Evolutionary conservation across 106 monocot species (phyloP).

Genomic region (Triglochin maritima): DNA sequence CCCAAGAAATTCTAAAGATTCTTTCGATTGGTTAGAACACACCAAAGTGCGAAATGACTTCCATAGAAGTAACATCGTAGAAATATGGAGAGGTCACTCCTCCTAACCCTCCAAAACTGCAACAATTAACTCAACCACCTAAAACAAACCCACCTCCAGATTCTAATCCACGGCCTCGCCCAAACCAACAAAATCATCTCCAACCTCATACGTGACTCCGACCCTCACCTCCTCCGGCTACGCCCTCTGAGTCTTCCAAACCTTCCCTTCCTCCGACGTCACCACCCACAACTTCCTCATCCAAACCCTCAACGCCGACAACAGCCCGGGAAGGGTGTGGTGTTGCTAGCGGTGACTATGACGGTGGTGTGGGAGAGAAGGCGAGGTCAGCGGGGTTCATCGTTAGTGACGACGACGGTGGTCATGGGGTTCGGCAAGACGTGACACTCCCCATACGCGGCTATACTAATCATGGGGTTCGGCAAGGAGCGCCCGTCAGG

Average conservation of each 20-base stretch:
- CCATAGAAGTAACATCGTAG: too few relatives aligned
- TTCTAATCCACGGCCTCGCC: slow-evolving; percentile 17
- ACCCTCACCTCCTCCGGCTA: slow-evolving; percentile 11
- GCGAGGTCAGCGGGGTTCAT: too few relatives aligned
- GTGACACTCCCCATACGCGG: too few relatives aligned
- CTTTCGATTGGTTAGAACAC: too few relatives aligned
- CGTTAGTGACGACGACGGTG: too few relatives aligned
- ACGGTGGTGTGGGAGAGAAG: too few relatives aligned
- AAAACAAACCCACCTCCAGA: slow-evolving; percentile 32
- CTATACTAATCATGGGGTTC: too few relatives aligned
- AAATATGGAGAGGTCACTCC: not conserved
- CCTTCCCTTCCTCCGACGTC: slow-evolving; percentile 9
- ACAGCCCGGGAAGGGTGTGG: not conserved
- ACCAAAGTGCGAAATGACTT: too few relatives aligned
- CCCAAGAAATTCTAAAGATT: too few relatives aligned
- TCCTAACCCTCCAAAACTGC: not conserved
- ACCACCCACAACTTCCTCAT: slow-evolving; percentile 43
- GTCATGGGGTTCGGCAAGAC: too few relatives aligned
- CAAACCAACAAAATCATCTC: slow-evolving; percentile 17
- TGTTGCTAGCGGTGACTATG: too few relatives aligned
- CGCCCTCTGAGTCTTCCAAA: not conserved
- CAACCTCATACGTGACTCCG: slow-evolving; percentile 21
- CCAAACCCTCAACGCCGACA: slow-evolving; percentile 1
- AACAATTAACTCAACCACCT: not conserved
- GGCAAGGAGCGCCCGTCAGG: too few relatives aligned